Conservation (phyloP, 768 basidiomycete species). For the Melanogaster broomeanus region DNA sequence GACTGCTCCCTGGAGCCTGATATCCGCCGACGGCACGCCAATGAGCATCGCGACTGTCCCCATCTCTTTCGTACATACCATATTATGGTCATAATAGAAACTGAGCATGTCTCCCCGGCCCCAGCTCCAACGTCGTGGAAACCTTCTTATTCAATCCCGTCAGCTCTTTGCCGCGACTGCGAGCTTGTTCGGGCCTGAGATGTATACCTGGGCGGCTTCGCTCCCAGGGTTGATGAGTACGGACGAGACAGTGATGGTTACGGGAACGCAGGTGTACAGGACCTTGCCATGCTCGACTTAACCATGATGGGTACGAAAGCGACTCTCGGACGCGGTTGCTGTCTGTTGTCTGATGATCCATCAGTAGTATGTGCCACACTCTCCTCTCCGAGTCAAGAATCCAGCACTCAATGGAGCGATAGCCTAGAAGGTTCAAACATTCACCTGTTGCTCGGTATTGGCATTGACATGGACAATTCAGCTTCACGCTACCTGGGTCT, state of each 20-base stretch:
- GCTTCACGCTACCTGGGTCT: no score
- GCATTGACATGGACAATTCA: no score
- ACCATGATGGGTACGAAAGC: constrained; percentile 47
- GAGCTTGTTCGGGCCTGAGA: constrained; percentile 43
- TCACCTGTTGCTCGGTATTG: no score
- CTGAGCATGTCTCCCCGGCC: neutral
- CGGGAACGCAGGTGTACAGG: constrained; percentile 40
- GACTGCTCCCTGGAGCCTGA: neutral
- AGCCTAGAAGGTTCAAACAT: no score
- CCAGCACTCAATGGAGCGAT: no score
- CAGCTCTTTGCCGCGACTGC: constrained; percentile 47
- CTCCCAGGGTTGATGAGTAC: constrained; percentile 49
- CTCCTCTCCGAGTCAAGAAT: no score
- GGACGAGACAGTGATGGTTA: constrained; percentile 29
- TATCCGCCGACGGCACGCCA: neutral
- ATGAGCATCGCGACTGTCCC: neutral
- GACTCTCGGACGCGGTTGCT: constrained; percentile 54
- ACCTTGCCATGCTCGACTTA: constrained; percentile 47
- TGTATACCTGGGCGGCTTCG: constrained; percentile 51
- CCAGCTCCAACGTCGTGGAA: neutral
- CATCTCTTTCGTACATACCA: neutral
- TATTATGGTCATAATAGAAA: neutral
- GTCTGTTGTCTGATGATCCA: no score
- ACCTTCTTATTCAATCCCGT: constrained; percentile 53
- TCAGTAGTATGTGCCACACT: no score